Evolutionary conservation across 2,329 filamentous ascomycete genomes (phyloP), one percentile per base, ranked within the genome.

Genomic region (Claviceps fusiformis): DNA sequence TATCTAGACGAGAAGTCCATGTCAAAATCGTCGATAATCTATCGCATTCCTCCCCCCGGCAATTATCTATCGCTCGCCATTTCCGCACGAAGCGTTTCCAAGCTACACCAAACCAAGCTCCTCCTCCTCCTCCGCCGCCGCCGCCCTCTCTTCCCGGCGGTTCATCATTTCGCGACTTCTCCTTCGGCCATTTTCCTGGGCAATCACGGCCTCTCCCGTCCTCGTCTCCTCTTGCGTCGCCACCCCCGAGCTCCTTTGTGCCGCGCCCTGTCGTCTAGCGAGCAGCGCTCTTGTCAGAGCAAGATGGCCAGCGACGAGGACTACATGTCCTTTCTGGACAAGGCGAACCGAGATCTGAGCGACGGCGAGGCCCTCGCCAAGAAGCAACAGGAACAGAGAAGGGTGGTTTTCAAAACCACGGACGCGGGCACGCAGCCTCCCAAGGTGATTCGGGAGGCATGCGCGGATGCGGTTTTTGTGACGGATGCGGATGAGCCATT

Each of bases 401-500:
- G 59, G 31, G 46, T 59, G n/a, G 68, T 70, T 54, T 76, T 82
- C 64, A 81, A 79, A 68, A 66, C 76, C 33, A 70, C 70, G 49
- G 79, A 82, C 62, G 62, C 74, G 58, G 75, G 78, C 59, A 75
- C 78, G 53, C 68, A 76, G 57, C 77, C 90, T 54, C 88, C 90
- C 7, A 69, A 73, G 52, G 70, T 71, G 3, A 75, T 91, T 54
- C 69, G 71, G 54, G 67, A 71, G 45, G 75, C 72, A 8, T 71
- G 71, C 54, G 73, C 76, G 52, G 71, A 77, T 52, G 78, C 76
- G 47, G 83, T 85, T 65, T 95, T 93, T 68, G 70, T 80, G 17
- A 93, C 86, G 58, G 91, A 95, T 57, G 82, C 88, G 35, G 90
- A 95, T 67, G 89, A 95, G 74, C 84, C 86, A 5, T 95, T 95